phyloP scores from a whole-genome alignment of 1,139 yeast species.

The Taphrina flavorubra region DNA sequence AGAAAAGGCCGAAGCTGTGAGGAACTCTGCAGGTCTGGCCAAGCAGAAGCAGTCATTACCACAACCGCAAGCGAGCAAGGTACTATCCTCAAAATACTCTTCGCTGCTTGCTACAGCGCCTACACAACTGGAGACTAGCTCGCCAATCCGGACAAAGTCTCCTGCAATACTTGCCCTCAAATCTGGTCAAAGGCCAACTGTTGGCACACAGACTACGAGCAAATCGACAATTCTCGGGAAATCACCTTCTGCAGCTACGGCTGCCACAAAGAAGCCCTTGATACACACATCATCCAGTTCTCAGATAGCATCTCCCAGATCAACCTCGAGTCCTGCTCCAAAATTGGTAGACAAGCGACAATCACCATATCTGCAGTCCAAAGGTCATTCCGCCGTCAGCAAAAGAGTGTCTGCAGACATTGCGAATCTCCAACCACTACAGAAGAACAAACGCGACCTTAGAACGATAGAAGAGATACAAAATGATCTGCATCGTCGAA shows the following conservation, averaged over 20 bases:
- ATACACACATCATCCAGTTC: not conserved
- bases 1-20: constrained; percentile 31
- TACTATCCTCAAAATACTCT: constrained; percentile 23
- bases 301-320: not conserved
- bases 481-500: constrained; percentile 35
- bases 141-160: constrained; percentile 11
- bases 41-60: constrained; percentile 13
- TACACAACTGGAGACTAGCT: constrained; percentile 9
- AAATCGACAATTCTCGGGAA: not conserved
- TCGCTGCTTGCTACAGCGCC: constrained; percentile 16
- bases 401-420: not conserved
- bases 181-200: not conserved
- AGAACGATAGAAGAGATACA: constrained; percentile 39
- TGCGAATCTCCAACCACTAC: constrained; percentile 26
- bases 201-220: not conserved
- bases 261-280: not conserved
- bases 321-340: not conserved
- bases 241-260: not conserved
- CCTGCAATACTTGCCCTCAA: not conserved
- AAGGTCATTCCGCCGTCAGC: not conserved
- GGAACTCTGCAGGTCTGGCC: constrained; percentile 28
- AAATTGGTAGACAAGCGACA: constrained; percentile 2
- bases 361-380: not conserved
- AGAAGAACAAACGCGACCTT: constrained; percentile 33
- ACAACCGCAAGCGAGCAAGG: constrained; percentile 14